Evolutionary conservation across 768 basidiomycete genomes (phyloP).

Genomic region (Boletellus sp.): DNA sequence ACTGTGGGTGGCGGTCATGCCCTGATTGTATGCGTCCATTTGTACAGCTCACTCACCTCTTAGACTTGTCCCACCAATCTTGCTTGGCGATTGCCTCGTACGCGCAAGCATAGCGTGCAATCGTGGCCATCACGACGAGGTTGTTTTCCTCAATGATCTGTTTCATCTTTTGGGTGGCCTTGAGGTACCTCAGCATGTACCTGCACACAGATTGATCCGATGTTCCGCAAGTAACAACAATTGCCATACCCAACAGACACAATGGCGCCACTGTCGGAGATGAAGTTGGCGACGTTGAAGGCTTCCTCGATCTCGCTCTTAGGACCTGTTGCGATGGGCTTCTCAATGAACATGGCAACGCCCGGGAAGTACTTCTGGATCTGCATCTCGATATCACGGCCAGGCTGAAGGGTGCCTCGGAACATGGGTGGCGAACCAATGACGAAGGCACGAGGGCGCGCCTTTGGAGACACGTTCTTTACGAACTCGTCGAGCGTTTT

Average conservation of each 20-base stretch:
- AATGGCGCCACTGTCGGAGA: conserved; percentile 66
- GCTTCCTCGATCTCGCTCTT: conserved; percentile 61
- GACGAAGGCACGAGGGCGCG: conserved; percentile 77
- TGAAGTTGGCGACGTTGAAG: conserved; percentile 68
- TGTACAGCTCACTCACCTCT: conserved; percentile 53
- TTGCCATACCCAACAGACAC: conserved; percentile 80
- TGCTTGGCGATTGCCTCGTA: conserved; percentile 76
- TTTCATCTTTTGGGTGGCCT: conserved; percentile 95
- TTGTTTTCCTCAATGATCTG: conserved; percentile 92
- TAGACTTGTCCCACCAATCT: conserved; percentile 94
- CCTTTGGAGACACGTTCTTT: conserved; percentile 57
- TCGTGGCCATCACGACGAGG: conserved; percentile 92
- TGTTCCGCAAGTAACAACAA: neutral
- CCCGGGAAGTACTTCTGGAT: conserved; percentile 86
- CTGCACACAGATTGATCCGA: conserved; percentile 34
- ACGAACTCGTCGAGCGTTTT: conserved; percentile 84
- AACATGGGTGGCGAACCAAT: conserved; percentile 94
- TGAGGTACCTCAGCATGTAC: conserved; percentile 92
- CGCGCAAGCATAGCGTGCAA: conserved; percentile 90
- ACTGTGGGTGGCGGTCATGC: conserved; percentile 26
- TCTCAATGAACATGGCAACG: conserved; percentile 87
- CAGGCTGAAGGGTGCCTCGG: conserved; percentile 71
- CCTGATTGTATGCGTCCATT: neutral
- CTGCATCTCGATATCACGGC: conserved; percentile 84
- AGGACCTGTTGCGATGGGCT: conserved; percentile 85